These are phyloP conservation scores for Herpetomonas samuelpessoai DNA, from an alignment of 208 protist species.

Conservation along the genomic window DNA sequence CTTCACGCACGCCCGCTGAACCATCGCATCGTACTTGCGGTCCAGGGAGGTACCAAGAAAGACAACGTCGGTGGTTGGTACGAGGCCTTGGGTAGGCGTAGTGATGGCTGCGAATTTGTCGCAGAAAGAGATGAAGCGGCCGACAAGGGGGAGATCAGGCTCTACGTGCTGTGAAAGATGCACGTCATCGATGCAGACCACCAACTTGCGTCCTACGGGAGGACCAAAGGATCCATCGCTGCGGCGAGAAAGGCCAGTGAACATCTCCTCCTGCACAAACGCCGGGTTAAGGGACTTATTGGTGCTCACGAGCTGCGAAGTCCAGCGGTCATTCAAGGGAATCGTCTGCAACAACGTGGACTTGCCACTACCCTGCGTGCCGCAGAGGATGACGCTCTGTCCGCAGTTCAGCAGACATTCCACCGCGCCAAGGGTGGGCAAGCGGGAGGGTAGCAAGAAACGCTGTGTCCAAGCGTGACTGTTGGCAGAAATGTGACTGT, in stretches of 20 bases:
- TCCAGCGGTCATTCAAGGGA: slow-evolving; percentile 52
- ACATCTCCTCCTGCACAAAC: slow-evolving; percentile 58
- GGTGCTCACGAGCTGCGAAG: slow-evolving; percentile 42
- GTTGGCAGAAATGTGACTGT: slow-evolving; percentile 30
- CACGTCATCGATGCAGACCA: slow-evolving; percentile 87
- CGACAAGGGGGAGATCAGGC: slow-evolving; percentile 23
- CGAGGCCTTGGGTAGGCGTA: slow-evolving; percentile 48
- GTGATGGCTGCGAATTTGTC: slow-evolving; percentile 58
- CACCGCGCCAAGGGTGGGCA: slow-evolving; percentile 40
- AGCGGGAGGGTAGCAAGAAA: slow-evolving; percentile 55
- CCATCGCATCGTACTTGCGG: slow-evolving; percentile 12
- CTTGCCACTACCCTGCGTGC: slow-evolving; percentile 48
- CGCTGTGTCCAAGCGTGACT: slow-evolving; percentile 50
- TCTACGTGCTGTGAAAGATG: slow-evolving; percentile 37
- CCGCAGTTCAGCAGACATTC: slow-evolving; percentile 78
- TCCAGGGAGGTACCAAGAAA: slow-evolving; percentile 40
- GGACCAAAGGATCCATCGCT: slow-evolving; percentile 56
- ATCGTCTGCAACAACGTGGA: slow-evolving; percentile 66
- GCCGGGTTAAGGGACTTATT: slow-evolving; percentile 40
- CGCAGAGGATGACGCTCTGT: slow-evolving; percentile 69
- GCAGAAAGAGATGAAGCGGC: slow-evolving; percentile 66
- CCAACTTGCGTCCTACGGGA: slow-evolving; percentile 55
- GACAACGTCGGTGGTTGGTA: slow-evolving; percentile 54
- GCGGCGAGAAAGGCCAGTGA: slow-evolving; percentile 33
- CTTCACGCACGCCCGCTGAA: slow-evolving; percentile 32